Evolutionary conservation across 139 green algal species (phyloP), one percentile per base, ranked within the genome.

Genomic region (Micractinium sp.): DNA sequence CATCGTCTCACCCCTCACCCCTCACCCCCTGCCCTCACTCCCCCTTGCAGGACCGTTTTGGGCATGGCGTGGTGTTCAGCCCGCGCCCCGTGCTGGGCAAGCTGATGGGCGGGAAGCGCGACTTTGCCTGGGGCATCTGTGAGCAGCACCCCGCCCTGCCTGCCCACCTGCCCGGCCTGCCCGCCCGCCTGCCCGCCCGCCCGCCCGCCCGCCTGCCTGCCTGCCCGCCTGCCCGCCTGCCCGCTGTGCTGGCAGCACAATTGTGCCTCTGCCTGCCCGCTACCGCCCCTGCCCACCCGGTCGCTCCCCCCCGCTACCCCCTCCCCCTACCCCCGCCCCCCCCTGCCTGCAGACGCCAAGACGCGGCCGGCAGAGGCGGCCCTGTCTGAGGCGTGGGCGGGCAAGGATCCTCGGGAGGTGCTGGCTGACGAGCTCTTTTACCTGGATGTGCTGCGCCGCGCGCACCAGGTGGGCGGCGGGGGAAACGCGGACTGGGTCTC

Each of bases 71-170:
- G 19, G 41, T 87, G 39, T 78, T 53, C 76, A 80, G 31, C 33
- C 63, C 78, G 5, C 39, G 41, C 18, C 35, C 47, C 16, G 18
- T 83, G 74, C 41, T 76, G n/a, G 80, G 80, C 39, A 63, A 29
- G 25, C 35, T 85, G 33, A 35, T 38, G 35, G 71, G 69, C 41
- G 19, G 23, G 3, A 36, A 67, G 1, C 89, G 76, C 16, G 78
- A 92, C 41, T 79, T 90, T 67, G 39, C 85, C 15, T 92, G 79
- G 75, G 89, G 78, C 82, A 83, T 92, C 16, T 92, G 88, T 91
- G 73, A 88, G 88, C 80, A 7, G 71, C 14, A 13, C 71, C 20
- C 63, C 12, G 20, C 63, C 63, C 14, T 5, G 7, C 63, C n/a
- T 36, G 27, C 16, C 69, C 18, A n/a, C 16, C 29, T 76, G 69